Evolutionary conservation across 2,329 filamentous ascomycete species (phyloP), one percentile per base, ranked within the genome.

Genomic region (Epichloe hybrida): DNA sequence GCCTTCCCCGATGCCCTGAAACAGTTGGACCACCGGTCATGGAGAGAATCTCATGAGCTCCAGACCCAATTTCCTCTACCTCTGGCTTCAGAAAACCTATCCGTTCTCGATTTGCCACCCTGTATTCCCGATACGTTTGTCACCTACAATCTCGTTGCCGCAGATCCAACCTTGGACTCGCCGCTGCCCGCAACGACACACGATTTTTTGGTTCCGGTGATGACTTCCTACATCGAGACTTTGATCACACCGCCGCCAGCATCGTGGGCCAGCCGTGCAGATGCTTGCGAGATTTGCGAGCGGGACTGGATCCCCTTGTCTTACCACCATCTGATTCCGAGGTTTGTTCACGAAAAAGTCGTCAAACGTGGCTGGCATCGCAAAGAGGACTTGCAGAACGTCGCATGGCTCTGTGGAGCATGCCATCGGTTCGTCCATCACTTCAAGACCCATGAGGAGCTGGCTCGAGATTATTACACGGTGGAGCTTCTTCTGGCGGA

Each of bases 291-390:
- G 69, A 76, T 94, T 23, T 94, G 88, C 64, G 77, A 72, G 2
- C 74, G 88, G 1, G 77, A 80, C 54, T 88, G 86, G 79, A 79
- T 93, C 21, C 79, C 80, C 8, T 66, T 93, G 54, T 86, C 84
- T 1, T 94, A 93, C 63, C 88, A 95, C 62, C 88, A 94, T 68
- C 70, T 95, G 42, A 89, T 95, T 50, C 88, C 88, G n/a, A 77
- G 80, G 40, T 76, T 78, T 42, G 81, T 88, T 53, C 88, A 94
- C 65, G 81, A 77, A 7, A 88, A 88, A 62, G 86, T 79, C 3
- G 64, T 88, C 39, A 88, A 86, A 71, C 73, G 86, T 41, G 84
- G 84, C 1, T 94, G 88, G 88, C 86, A 90, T 69, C 75, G 76
- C 3, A 79, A 81, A 55, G 85, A 86, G 64, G 78, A 81, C 67